phyloP scores from a whole-genome alignment of 1,139 yeast species.

The Torulaspora globosa region DNA sequence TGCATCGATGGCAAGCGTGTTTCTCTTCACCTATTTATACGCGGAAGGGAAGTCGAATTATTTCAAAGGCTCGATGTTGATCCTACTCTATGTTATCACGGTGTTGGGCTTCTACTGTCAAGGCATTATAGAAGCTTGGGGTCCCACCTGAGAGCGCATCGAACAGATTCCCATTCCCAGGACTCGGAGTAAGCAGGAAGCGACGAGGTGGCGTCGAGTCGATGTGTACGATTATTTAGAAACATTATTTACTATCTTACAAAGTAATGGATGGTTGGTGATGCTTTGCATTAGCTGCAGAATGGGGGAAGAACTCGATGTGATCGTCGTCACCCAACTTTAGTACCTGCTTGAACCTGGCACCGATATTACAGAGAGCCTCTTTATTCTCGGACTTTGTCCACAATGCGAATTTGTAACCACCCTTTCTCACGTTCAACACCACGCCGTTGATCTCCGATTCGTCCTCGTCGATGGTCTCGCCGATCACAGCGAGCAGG shows the following conservation, averaged over 20 bases:
- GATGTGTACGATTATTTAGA: constrained; percentile 1
- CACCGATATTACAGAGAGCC: constrained; percentile 67
- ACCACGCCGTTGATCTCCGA: constrained; percentile 94
- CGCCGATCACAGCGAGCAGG: constrained; percentile 89
- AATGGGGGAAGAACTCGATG: constrained; percentile 37
- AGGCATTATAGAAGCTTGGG: constrained; percentile 34
- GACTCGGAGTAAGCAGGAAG: too few species aligned
- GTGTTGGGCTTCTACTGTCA: constrained; percentile 79
- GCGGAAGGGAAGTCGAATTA: constrained; percentile 97
- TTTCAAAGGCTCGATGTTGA: constrained; percentile 88
- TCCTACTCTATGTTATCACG: constrained; percentile 72
- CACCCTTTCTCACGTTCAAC: constrained; percentile 78
- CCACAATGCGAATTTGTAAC: constrained; percentile 88
- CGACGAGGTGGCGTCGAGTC: too few species aligned
- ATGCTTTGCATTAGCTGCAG: constrained; percentile 36
- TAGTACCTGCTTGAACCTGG: constrained; percentile 58
- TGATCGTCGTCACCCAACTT: constrained; percentile 35
- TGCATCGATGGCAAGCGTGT: constrained; percentile 80
- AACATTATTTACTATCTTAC: constrained; percentile 23
- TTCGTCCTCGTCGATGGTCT: constrained; percentile 73
- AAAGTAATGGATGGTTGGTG: constrained; percentile 36
- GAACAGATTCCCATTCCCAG: not conserved
- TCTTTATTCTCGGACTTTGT: constrained; percentile 73
- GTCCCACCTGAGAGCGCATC: constrained; percentile 1
- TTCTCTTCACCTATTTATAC: constrained; percentile 85